Base-by-base conservation (phyloP, 768 basidiomycete genomes). In the Pleurotus cornucopiae region DNA sequence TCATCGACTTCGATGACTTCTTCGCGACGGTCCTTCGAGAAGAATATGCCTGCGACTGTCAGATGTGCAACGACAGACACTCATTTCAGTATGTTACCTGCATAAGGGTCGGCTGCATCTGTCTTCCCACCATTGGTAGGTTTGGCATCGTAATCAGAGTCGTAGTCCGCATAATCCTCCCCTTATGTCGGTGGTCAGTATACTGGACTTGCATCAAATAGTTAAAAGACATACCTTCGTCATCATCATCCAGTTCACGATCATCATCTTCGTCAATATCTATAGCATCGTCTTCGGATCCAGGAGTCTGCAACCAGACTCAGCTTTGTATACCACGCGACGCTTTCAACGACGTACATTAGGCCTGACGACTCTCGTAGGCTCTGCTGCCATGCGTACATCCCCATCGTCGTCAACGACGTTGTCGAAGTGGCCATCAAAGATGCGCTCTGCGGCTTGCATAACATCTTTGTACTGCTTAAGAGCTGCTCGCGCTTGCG, bases 1-100 rank as follows among this genome's bases (percentile, higher is more conserved):
- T 94, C 93, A 64, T 94, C 88, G 1, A 94, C 84, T 72, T 97
- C 94, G 46, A 95, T 91, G 38, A 95, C 89, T 69, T 91, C 90
- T 70, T 96, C 94, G 41, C 84, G 82, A 47, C 94, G 82, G 66
- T 94, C 92, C 74, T 96, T 96, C 43, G 94, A 96, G 69, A 94
- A 97, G 78, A 96, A 96, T 53, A 96, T 84, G 4, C 46, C 13
- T 57, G 51, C 12, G 18, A 21, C 37, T 41, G 6, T 57, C 7
- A 11, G n/a, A 47, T 37, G 30, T 23, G n/a, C 49, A 20, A 34
- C 7, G 30, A 11, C 7, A 34, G 30, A 3, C 30, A 34, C 30
- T 34, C 6, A 34, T 34, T 30, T 34, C 30, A 43, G 34, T 56
- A 5, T 51, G 72, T 61, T 70, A 83, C 93, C 91, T 60, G 92